Base-by-base conservation (phyloP, 2,329 filamentous ascomycete genomes). In the Ophiostoma tasmaniense region DNA sequence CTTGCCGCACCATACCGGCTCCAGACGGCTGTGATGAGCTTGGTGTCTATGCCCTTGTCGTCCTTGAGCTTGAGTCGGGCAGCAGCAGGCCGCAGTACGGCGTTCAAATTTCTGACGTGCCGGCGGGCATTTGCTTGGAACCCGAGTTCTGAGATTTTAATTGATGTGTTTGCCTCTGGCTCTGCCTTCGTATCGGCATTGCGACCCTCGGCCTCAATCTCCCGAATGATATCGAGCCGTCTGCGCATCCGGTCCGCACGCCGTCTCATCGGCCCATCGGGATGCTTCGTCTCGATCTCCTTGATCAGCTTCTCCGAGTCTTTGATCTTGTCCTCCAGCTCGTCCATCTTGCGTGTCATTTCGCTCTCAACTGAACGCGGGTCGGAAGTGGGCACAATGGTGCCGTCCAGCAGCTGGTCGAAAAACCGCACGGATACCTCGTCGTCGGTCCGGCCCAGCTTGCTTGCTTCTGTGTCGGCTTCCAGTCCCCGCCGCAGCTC, bases 1-100 rank as follows among this genome's bases (percentile, higher is more conserved):
- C 83, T 78, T 2, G 82, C 81, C 0, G 78, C 76, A 64, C 80
- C 79, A 73, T 87, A 87, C 13, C 78, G 77, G 71, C 81, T 82
- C 81, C 85, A 87, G 72, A 77, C 73, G 68, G 76, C 75, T 68
- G 74, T 59, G 72, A 77, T 69, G 14, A 75, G 73, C 68, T 71
- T 74, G n/a, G 70, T 67, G 66, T 72, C 74, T 13, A 76, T 70
- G 30, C 66, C 65, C 25, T 22, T 55, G 20, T 45, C 67, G 28
- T 45, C 52, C 4, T 80, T 76, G n/a, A 55, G 22, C 0, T 76
- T 75, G 33, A 82, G 76, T 3, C 77, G 78, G 71, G 76, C 79
- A 22, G 74, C 74, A 5, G 73, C 71, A n/a, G 67, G 65, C 37
- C 74, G 73, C 55, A 79, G 72, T 22, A 75, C 74, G 13, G 64